Evolutionary conservation across 2,329 filamentous ascomycete genomes (phyloP), one percentile per base, ranked within the genome.

Genomic region (Neoscytalidium dimidiatum): DNA sequence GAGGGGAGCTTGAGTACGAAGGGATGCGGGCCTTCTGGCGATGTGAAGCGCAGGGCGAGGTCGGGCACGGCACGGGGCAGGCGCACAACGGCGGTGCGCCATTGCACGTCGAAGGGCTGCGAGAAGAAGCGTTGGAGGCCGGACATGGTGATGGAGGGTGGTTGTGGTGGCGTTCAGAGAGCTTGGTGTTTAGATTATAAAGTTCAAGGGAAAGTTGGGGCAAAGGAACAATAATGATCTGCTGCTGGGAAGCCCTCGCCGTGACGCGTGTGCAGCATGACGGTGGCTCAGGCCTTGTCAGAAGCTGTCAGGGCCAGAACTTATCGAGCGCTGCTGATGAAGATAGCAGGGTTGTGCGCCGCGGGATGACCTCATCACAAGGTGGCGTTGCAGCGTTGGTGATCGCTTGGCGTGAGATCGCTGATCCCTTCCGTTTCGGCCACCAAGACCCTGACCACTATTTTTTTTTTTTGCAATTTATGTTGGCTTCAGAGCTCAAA

Each of bases 1-100:
- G 76, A 79, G 29, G 78, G 78, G 3, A 81, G 72, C 28, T 78
- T 72, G 48, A 80, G 69, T 29, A 78, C 68, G 66, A 80, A 79
- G 0, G 79, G 79, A 49, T 79, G 75, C n/a, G 79, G 78, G 17
- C 78, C 78, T 68, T 75, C 71, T 1, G 77, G 77, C 41, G 74
- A 76, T 2, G 78, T 81, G 61, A 78, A 62, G 56, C 77, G 74
- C 0, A 78, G 71, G 58, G 78, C 73, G 4, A 71, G 71, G 14
- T 76, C 68, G 7, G 77, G 77, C 4, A 78, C 76, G 44, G 73
- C 76, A 64, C 77, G 71, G 5, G 76, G 77, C 2, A 78, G 67
- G 53, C 77, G 75, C 17, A 79, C 73, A 17, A 78, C 67, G 19
- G 71, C 71, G 1, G 77, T 77, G 13, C 76, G 71, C 77, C 76